These are phyloP conservation scores for Macrotyloma uniflorum DNA, from an alignment of 306 rosid species.

Conservation along the genomic window DNA sequence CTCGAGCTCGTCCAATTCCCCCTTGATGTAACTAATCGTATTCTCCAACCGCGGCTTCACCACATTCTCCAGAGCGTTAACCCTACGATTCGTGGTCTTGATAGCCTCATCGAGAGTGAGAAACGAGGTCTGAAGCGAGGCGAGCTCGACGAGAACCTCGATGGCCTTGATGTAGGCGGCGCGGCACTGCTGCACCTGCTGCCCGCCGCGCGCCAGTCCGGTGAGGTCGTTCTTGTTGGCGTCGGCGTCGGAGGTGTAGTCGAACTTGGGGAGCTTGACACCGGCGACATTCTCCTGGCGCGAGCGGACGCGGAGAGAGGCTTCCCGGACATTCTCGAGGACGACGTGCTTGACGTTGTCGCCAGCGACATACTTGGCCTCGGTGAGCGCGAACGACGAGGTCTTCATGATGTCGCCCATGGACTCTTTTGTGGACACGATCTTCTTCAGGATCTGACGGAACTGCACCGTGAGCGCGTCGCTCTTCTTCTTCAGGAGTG, in stretches of 20 bases:
- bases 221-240: conserved; percentile 82
- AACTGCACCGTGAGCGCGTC: conserved; percentile 93
- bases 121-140: conserved; percentile 93
- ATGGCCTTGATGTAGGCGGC: conserved; percentile 83
- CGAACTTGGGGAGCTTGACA: conserved; percentile 91
- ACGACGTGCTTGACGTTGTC: conserved; percentile 87
- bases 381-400: conserved; percentile 84
- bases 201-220: conserved; percentile 94
- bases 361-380: conserved; percentile 94
- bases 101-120: conserved; percentile 92
- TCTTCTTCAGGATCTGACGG: conserved; percentile 81
- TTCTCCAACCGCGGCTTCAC: conserved; percentile 91
- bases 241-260: conserved; percentile 68
- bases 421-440: conserved; percentile 89
- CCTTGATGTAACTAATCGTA: conserved; percentile 85
- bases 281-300: conserved; percentile 89
- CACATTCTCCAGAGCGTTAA: conserved; percentile 88
- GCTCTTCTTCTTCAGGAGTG: conserved; percentile 96
- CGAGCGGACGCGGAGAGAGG: conserved; percentile 82
- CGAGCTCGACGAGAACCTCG: conserved; percentile 96
- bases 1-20: conserved; percentile 90
- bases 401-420: conserved; percentile 95
- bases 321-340: conserved; percentile 83
- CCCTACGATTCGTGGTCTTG: conserved; percentile 94
- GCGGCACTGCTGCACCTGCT: conserved; percentile 91